Percentiles rank a stretch among this genome's conserved stretches.
Conservation (phyloP, 2,329 filamentous ascomycete species). For the Aspergillus pseudotamarii region DNA sequence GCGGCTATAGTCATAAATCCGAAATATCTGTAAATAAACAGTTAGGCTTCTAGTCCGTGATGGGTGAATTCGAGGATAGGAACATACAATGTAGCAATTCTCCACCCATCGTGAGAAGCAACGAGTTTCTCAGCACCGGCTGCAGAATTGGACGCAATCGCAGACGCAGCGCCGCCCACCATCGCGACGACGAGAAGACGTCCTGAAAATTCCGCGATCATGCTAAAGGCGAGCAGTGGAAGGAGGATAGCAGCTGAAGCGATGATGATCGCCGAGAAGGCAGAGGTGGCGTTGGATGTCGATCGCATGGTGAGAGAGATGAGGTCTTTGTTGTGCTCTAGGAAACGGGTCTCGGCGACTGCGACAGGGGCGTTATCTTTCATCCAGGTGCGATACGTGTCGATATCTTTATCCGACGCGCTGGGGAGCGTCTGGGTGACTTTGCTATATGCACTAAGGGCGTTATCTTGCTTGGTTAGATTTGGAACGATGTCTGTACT, state of each 20-base stretch:
- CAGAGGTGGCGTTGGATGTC: conserved; percentile 23
- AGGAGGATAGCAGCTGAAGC: conserved; percentile 57
- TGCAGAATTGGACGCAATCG: conserved; percentile 41
- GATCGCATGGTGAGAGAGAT: conserved; percentile 35
- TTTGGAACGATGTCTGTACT: background rate
- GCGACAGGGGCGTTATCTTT: conserved; percentile 53
- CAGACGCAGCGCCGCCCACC: conserved; percentile 51
- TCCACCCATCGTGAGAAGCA: conserved; percentile 44
- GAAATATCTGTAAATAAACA: conserved; percentile 36
- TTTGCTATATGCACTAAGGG: conserved; percentile 50
- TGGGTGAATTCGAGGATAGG: background rate
- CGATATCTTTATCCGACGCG: conserved; percentile 52
- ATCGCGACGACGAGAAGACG: conserved; percentile 61
- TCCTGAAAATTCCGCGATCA: conserved; percentile 60
- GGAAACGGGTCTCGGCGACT: conserved; percentile 55
- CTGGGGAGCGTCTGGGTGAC: conserved; percentile 49
- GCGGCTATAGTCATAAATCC: conserved; percentile 43
- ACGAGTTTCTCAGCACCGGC: conserved; percentile 38
- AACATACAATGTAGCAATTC: conserved; percentile 42
- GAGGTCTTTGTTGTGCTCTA: conserved; percentile 54
- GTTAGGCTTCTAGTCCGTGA: background rate
- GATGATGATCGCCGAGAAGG: conserved; percentile 47
- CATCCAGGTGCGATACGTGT: conserved; percentile 59
- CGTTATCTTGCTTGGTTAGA: conserved; percentile 36
- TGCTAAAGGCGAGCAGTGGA: conserved; percentile 61